Base-by-base conservation (phyloP, 352 stramenopile genomes). In the Globisporangium megalacanthum region DNA sequence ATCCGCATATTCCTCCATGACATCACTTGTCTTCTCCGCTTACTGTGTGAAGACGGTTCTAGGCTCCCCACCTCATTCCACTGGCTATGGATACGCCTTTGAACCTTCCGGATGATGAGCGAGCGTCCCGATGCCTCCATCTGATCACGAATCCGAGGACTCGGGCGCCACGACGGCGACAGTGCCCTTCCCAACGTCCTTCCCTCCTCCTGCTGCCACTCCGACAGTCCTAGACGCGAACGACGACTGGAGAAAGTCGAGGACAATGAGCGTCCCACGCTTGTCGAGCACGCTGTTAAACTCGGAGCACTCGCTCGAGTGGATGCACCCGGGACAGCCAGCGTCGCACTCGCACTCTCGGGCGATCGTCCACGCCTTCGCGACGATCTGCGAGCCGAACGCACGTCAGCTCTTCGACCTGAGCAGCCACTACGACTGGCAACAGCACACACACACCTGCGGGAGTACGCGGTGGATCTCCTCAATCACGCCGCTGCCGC, bases 211-310 rank as follows among this genome's bases (percentile, higher is more conserved):
- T 8, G 10, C 35, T 39, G 35, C 35, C n/a, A 11, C 44, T 8
- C 44, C 15, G n/a, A 20, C 44, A 19, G 44, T 29, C 25, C 25
- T 29, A 4, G 25, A 29, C 15, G 31, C 3, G 20, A 65, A 65
- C 13, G 20, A 48, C 3, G 20, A 9, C 31, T 72, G 54, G 1
- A 95, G 36, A 44, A 70, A 89, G 0, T 78, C 67, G 1, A 97
- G 71, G 9, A 97, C 75, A 10, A 88, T 48, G 8, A 88, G 65
- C 19, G 83, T 82, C 7, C 82, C 88, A 7, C 65, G 72, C 63
- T 97, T 97, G 65, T 96, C 79, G 33, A 97, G 61, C n/a, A 94
- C 82, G 19, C 69, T 64, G 67, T 98, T 98, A 72, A 89, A 96
- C 64, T 95, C 90, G 22, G 76, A 86, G 64, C 92, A 98, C 56